Evolutionary conservation across 495 filamentous ascomycete species (phyloP), one percentile per base, ranked within the genome.

Genomic region (Aspergillus carlsbadensis): DNA sequence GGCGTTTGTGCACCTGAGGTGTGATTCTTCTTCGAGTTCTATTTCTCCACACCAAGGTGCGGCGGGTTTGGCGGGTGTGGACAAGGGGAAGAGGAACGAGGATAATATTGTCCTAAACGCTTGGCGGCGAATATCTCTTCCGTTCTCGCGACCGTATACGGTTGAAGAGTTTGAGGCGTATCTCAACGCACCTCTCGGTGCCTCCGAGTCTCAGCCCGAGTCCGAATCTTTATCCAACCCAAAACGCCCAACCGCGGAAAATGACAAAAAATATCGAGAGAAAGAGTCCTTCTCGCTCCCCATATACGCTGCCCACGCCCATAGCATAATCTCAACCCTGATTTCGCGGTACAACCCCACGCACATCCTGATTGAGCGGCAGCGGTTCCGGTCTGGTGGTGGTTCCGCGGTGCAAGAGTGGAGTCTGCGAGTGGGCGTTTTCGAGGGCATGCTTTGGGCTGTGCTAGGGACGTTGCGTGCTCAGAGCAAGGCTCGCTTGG

Each of bases 401-500:
- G 77, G 69, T 0, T 60, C 80, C 0, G 79, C 83, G 6, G 82
- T 98, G 3, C 82, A 85, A 34, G 90, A 98, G 70, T 97, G 93
- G 94, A 96, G 92, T 17, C 57, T 96, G 31, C 79, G 91, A 2
- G 92, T 97, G 3, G 95, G 96, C 58, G 88, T 91, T 66, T 82
- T 98, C 18, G 93, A 98, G 70, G 82, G 84, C 0, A 96, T 96
- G 87, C 68, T 97, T 2, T 87, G 94, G 72, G 89, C 88, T 22
- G 78, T 87, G n/a, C 68, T 96, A 8, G 70, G 78, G 24, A 80
- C 86, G 14, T 63, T 91, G 47, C 66, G 68, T 26, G 62, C 49
- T 58, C 42, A 68, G 68, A 49, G 56, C 61, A 7, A n/a, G 18
- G 8, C 26, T 8, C 26, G 26, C 4, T 29, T 29, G n/a, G n/a